phyloP scores from a whole-genome alignment of 768 basidiomycete genomes.

The Lentinula guzmanii region DNA sequence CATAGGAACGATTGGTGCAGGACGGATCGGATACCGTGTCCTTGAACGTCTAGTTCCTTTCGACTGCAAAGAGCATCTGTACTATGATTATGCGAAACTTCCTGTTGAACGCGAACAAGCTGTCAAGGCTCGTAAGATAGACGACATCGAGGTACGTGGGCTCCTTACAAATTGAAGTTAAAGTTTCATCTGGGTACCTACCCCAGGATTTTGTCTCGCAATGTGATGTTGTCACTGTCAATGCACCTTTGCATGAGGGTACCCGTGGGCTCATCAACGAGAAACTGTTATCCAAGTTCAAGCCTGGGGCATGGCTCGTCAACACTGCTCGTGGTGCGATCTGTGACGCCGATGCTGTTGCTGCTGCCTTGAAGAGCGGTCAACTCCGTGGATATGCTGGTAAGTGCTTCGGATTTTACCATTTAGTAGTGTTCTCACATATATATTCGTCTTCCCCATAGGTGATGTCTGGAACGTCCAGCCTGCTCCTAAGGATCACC shows the following conservation, averaged over 20 bases:
- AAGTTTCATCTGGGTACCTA: neutral
- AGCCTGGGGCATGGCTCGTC: constrained; percentile 88
- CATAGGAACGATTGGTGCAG: constrained; percentile 83
- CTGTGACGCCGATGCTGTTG: constrained; percentile 78
- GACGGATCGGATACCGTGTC: constrained; percentile 82
- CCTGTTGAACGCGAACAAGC: constrained; percentile 33
- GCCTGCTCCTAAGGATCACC: constrained; percentile 80
- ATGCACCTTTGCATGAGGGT: constrained; percentile 83
- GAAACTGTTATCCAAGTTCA: constrained; percentile 82
- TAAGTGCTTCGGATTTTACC: constrained; percentile 6
- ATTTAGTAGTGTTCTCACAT: neutral
- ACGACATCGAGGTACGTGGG: constrained; percentile 61
- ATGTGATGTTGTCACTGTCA: constrained; percentile 83
- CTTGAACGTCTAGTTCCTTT: constrained; percentile 77
- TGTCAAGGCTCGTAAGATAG: constrained; percentile 68
- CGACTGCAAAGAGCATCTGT: constrained; percentile 84
- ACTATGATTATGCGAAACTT: constrained; percentile 80
- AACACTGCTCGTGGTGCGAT: constrained; percentile 94
- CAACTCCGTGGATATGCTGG: constrained; percentile 59
- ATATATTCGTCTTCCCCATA: neutral
- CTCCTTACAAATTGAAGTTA: neutral
- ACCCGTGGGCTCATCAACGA: constrained; percentile 76
- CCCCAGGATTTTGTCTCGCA: constrained; percentile 41
- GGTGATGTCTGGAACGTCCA: constrained; percentile 86
- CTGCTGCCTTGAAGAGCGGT: constrained; percentile 68